phyloP scores from a whole-genome alignment of 805 yeast genomes.

The Geotrichum ghanense region DNA sequence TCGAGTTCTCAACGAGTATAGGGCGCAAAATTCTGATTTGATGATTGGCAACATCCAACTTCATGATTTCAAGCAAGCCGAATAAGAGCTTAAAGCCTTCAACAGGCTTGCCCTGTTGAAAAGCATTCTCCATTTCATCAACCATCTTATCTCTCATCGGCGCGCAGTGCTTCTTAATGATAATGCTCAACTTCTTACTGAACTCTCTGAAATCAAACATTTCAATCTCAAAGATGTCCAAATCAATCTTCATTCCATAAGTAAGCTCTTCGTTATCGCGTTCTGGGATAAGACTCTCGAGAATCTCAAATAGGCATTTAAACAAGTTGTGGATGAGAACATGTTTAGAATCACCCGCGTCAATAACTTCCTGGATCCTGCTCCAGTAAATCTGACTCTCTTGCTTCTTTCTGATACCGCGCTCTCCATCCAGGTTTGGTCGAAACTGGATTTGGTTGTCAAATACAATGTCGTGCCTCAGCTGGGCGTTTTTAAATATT shows the following conservation, averaged over 20 bases:
- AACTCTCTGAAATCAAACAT: slow-evolving; percentile 58
- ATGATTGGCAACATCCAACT: slow-evolving; percentile 88
- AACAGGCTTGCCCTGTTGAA: slow-evolving; percentile 39
- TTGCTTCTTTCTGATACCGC: slow-evolving; percentile 67
- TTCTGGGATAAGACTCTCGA: slow-evolving; percentile 63
- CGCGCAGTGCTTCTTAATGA: slow-evolving; percentile 84
- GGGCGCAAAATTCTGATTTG: slow-evolving; percentile 82
- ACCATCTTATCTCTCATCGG: slow-evolving; percentile 93
- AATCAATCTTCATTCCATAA: slow-evolving; percentile 65
- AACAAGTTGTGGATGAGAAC: slow-evolving; percentile 44
- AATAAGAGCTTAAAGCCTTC: slow-evolving; percentile 71
- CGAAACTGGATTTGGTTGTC: slow-evolving; percentile 89
- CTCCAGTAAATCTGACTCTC: slow-evolving; percentile 78
- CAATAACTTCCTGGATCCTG: slow-evolving; percentile 32
- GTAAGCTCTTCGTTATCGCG: slow-evolving; percentile 58
- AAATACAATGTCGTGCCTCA: slow-evolving; percentile 85
- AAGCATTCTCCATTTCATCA: slow-evolving; percentile 59
- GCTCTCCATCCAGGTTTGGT: slow-evolving; percentile 83
- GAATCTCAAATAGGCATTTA: slow-evolving; percentile 64
- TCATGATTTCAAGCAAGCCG: slow-evolving; percentile 85
- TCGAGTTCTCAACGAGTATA: slow-evolving; percentile 72
- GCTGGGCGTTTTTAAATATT: slow-evolving; percentile 80
- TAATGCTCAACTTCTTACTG: slow-evolving; percentile 57
- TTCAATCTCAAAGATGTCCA: slow-evolving; percentile 62
- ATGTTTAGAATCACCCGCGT: slow-evolving; percentile 31